Evolutionary conservation across 306 rosid species (phyloP).

Genomic region (Quercus berberidifolia): DNA sequence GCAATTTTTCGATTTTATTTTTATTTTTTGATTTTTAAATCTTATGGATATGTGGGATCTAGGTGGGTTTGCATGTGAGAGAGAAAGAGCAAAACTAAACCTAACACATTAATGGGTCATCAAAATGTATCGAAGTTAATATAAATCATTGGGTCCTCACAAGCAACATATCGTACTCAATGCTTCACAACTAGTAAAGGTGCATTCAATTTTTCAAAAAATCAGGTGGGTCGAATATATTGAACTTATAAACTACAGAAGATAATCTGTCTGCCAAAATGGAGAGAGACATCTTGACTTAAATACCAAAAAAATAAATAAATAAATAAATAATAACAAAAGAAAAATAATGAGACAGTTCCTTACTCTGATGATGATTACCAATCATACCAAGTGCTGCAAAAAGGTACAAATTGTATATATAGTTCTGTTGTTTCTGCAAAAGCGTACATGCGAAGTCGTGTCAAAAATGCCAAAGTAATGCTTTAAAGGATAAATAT

Average conservation of each 20-base stretch:
- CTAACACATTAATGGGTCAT: not conserved
- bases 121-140: not conserved
- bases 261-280: no score
- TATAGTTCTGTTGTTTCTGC: constrained; percentile 4
- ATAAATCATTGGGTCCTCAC: not conserved
- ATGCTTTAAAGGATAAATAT: not conserved
- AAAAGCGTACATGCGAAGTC: constrained; percentile 5
- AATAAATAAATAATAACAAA: no score
- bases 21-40: not conserved
- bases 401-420: not conserved
- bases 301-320: no score
- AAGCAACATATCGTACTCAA: not conserved
- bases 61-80: not conserved
- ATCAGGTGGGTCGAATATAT: constrained; percentile 5
- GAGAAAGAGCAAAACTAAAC: not conserved
- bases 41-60: not conserved
- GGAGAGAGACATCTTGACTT: no score
- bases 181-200: not conserved
- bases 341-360: no score
- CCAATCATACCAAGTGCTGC: not conserved
- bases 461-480: not conserved
- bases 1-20: not conserved
- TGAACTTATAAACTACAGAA: not conserved
- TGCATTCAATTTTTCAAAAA: constrained; percentile 2
- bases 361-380: not conserved